Percentiles rank a stretch among this genome's conserved stretches.
Conservation (phyloP, 768 basidiomycete species). For the Amanita pallidorosea region DNA sequence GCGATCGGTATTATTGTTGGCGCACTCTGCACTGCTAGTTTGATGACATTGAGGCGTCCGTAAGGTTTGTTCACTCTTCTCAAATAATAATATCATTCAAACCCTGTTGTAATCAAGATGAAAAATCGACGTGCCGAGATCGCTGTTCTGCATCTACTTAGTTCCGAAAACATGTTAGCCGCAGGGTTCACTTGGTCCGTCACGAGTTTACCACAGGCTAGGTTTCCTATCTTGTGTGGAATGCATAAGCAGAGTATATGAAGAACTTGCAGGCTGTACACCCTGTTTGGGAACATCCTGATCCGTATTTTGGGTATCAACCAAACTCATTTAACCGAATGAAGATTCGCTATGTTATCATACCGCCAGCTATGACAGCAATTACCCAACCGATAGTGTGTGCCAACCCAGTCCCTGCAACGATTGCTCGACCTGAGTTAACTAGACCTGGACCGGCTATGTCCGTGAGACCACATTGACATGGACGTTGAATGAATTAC, state of each 20-base stretch:
- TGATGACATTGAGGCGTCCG: not conserved
- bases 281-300: too few relatives aligned
- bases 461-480: not conserved
- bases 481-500: not conserved
- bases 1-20: slow-evolving; percentile 33
- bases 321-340: too few relatives aligned
- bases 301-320: too few relatives aligned
- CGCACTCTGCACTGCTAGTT: slow-evolving; percentile 19
- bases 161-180: too few relatives aligned
- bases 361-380: slow-evolving; percentile 28
- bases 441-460: slow-evolving; percentile 54
- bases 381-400: slow-evolving; percentile 30
- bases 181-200: too few relatives aligned
- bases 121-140: too few relatives aligned
- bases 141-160: too few relatives aligned
- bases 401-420: slow-evolving; percentile 20
- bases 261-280: too few relatives aligned
- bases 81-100: not conserved
- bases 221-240: too few relatives aligned
- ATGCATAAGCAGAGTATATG: too few relatives aligned
- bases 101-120: not conserved
- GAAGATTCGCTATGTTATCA: slow-evolving; percentile 16
- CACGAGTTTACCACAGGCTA: too few relatives aligned
- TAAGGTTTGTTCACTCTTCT: not conserved
- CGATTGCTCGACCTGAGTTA: slow-evolving; percentile 43